Base-by-base conservation (phyloP, 2,329 filamentous ascomycete species). In the Coniochaeta pulveracea region DNA sequence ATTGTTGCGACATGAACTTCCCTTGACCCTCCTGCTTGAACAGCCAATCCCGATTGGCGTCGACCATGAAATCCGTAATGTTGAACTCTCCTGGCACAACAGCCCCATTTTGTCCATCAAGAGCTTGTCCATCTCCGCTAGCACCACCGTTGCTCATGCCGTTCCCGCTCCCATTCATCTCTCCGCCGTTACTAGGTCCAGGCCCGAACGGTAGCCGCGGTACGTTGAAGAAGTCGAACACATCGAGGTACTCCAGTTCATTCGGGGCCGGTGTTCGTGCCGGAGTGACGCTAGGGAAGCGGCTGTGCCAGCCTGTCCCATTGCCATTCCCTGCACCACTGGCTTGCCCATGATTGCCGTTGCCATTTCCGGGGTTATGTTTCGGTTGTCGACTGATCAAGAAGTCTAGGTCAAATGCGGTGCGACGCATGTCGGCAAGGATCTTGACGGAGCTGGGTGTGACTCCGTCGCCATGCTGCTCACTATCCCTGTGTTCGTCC, bases 151-250 rank as follows among this genome's bases (percentile, higher is more conserved):
- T 37, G 26, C 4, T 40, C 17, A 21, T 21, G 18, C 18, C 40
- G n/a, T 43, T 38, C n/a, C 39, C 43, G 27, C 9, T 34, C 35
- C 17, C 37, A 23, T 40, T 40, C 22, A 37, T 37, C 18, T 43
- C 47, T 11, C 35, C 39, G 4, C 14, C 27, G 11, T n/a, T 25
- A 27, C 34, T 16, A 25, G 16, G 26, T 18, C 31, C 39, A 33
- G 58, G 55, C 19, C 59, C 59, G 15, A 69, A 55, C 0, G 72
- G 69, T 16, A 94, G 60, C 12, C 85, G 66, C 1, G 88, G 88
- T 36, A 93, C 76, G 50, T 94, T 94, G 65, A 94, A 95, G 51
- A 93, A 94, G 46, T 91, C 85, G 51, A 95, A 94, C 0, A 94
- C 83, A 46, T 94, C 86, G 3, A 94, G 63, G 50, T 93, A 93